A percentile compares a stretch with the other conserved stretches of the same genome.
Evolutionary conservation across 768 basidiomycete species (phyloP).

Genomic region (Termitomyces sp.): DNA sequence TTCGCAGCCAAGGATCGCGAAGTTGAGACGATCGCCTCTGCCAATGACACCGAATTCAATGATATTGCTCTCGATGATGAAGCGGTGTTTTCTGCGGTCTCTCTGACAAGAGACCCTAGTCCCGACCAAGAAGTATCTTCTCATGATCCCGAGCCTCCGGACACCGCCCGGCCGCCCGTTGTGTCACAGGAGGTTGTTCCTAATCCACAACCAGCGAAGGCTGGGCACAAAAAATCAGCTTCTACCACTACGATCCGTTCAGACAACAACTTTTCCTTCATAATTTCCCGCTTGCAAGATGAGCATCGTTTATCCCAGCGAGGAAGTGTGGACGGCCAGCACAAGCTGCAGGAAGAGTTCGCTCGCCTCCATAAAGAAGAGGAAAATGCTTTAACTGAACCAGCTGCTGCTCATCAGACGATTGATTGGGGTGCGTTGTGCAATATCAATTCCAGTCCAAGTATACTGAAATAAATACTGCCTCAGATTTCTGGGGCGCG

Average conservation of each 20-base stretch:
- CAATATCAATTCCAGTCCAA: not conserved
- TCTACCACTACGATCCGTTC: constrained; percentile 58
- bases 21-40: constrained; percentile 25
- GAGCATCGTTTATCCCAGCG: constrained; percentile 35
- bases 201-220: constrained; percentile 18
- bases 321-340: constrained; percentile 56
- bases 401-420: constrained; percentile 30
- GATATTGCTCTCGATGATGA: constrained; percentile 57
- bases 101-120: constrained; percentile 22
- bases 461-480: not conserved
- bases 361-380: constrained; percentile 57
- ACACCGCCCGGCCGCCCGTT: constrained; percentile 8
- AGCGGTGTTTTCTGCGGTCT: constrained; percentile 28
- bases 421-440: constrained; percentile 73
- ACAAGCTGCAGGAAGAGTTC: constrained; percentile 75
- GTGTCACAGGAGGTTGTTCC: constrained; percentile 7
- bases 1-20: constrained; percentile 23
- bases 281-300: constrained; percentile 47
- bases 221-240: constrained; percentile 55
- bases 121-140: constrained; percentile 1
- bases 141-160: constrained; percentile 12
- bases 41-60: constrained; percentile 59
- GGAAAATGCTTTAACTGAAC: constrained; percentile 32
- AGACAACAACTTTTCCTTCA: constrained; percentile 44
- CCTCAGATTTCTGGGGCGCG: constrained; percentile 89